Evolutionary conservation across 257 asterid genomes (phyloP), one percentile per base, ranked within the genome.

Genomic region (Ligustrum vulgare): DNA sequence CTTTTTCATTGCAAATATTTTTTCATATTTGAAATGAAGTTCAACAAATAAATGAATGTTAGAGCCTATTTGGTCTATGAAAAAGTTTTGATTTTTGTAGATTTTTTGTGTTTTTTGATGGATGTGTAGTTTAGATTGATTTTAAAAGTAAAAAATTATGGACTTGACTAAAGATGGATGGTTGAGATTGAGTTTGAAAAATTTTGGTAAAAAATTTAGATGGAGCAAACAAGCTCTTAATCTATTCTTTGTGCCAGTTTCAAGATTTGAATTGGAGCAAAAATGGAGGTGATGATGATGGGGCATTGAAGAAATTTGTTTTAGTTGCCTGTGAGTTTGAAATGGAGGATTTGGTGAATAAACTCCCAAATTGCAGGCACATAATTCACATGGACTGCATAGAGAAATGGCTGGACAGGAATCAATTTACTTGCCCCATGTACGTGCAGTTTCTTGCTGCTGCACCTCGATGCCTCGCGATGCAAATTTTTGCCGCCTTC

Each of bases 371-470:
- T 67, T 91, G 97, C 28, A 80, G 81, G 36, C 94, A 91, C 45
- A 34, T 84, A 62, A 89, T 89, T 71, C 97, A 91, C 86, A 58
- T 62, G 71, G 86, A 85, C 2, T 91, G 97, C 80, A 85, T 89
- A 69, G 82, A 84, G 74, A 83, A 75, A 81, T 89, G 97, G 97
- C 41, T 91, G 2, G 82, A 86, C 0, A 81, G 83, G n/a, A 81
- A 82, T 49, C 88, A 79, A 63, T 89, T 87, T 80, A 91, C 90
- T 36, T 89, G 97, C 78, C 97, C 95, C n/a, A n/a, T n/a, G n/a
- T 22, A 77, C 89, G 58, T 91, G 97, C 79, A 77, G 93, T 79
- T 81, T 85, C 62, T 70, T 81, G 56, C 77, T 90, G n/a, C 33
- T 87, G 76, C 85, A 69, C 28, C n/a, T 22, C 28, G 62, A 62